Evolutionary conservation across 192 early-diverging fungal genomes (phyloP).

Genomic region (Rhizophagus sp.): DNA sequence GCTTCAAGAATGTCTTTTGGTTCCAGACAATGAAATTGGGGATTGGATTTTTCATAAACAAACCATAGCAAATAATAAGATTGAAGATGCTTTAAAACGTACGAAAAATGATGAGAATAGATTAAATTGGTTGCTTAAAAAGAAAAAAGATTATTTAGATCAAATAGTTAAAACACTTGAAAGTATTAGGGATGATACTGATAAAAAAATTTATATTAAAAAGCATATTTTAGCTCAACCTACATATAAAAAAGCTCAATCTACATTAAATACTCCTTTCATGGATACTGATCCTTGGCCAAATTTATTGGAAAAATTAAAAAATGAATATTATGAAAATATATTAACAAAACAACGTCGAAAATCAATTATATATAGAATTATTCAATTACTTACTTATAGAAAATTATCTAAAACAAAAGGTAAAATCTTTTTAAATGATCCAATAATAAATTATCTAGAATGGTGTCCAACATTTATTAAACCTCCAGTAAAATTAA

Average conservation of each 20-base stretch:
- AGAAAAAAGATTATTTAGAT: background rate
- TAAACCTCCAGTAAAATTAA: background rate
- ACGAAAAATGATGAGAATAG: background rate
- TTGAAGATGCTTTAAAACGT: background rate
- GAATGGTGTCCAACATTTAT: background rate
- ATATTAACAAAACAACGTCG: background rate
- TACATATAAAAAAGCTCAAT: background rate
- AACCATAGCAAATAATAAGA: background rate
- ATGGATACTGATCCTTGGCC: conserved; percentile 12
- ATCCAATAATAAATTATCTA: background rate
- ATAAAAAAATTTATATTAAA: background rate
- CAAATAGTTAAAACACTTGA: background rate
- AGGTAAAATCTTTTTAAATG: background rate
- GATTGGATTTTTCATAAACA: conserved; percentile 1
- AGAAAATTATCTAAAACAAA: background rate
- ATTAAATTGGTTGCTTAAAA: background rate
- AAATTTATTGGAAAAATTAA: background rate
- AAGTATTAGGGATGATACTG: background rate
- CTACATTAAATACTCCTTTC: background rate
- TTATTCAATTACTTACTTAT: background rate
- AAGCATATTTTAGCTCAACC: background rate
- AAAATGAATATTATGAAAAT: background rate
- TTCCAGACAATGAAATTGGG: background rate
- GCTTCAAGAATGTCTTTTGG: background rate
- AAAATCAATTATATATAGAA: background rate